Base-by-base conservation (phyloP, 805 yeast genomes). In the Ogataea zsoltii region DNA sequence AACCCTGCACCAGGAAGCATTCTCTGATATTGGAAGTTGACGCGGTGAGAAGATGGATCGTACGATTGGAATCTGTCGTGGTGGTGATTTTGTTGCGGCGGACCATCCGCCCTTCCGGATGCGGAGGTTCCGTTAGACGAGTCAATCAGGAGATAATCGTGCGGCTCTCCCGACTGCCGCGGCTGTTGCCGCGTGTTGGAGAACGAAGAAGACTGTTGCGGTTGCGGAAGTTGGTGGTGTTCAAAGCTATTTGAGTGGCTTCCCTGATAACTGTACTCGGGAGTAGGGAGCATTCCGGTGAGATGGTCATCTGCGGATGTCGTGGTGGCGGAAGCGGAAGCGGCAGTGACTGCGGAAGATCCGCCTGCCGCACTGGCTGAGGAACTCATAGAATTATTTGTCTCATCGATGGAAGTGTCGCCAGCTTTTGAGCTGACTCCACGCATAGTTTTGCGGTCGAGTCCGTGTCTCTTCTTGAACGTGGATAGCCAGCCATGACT, bases 401-500 rank as follows among this genome's bases (percentile, higher is more conserved):
- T 7, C 4, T 26, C 40, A 2, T 37, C 40, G 16, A 44, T 29
- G 6, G 35, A 35, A 4, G 33, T 29, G 13, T 28, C 39, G 23
- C 17, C 37, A 17, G 33, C 30, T 16, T 26, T 32, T 28, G 32
- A 46, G 14, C 37, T 9, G 13, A 7, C 28, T 3, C 45, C 46
- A 10, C 42, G 38, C 53, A 48, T 45, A 9, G 46, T 38, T 29
- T 44, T 51, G 21, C 50, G 49, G 31, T 48, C 46, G 21, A 54
- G 37, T 2, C 66, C 82, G 54, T 80, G 83, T 40, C 84, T 63
- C 51, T 76, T 79, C 59, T 80, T 80, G 61, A 80, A 80, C 54
- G 77, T 82, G 11, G 77, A 67, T 34, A 80, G 61, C 85, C 85
- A 80, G 7, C 86, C 86, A 58, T 80, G 84, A 51, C 81, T 75